phyloP scores from a whole-genome alignment of 2,329 filamentous ascomycete genomes.

The Ustulina deusta region DNA sequence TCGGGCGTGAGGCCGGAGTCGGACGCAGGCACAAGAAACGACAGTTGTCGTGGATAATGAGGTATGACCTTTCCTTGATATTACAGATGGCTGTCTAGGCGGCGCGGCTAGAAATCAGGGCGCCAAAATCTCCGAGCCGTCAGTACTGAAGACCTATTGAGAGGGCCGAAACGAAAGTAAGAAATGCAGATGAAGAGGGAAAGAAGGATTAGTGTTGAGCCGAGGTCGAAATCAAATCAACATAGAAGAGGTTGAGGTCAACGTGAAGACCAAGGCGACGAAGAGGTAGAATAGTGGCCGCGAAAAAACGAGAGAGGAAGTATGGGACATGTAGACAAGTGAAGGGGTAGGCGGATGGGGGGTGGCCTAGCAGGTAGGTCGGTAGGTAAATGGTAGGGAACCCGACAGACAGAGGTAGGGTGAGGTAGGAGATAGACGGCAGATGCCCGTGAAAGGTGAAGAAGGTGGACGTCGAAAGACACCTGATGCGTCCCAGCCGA shows the following conservation, averaged over 20 bases:
- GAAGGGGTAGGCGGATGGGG: not conserved
- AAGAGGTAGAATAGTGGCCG: conserved; percentile 8
- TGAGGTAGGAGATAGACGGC: conserved; percentile 10
- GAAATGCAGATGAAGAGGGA: conserved; percentile 15
- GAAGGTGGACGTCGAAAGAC: conserved; percentile 11
- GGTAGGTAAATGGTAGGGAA: not conserved
- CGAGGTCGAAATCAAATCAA: conserved; percentile 17
- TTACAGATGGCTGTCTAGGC: not conserved
- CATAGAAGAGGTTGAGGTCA: conserved; percentile 8
- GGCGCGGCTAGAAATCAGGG: not conserved
- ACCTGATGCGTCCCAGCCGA: conserved; percentile 19
- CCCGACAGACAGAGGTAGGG: not conserved
- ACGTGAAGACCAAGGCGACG: conserved; percentile 6
- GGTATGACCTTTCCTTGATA: not conserved
- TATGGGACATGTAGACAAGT: conserved; percentile 3
- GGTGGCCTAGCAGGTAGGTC: conserved; percentile 4
- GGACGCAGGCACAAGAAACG: not conserved
- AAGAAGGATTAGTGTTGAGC: conserved; percentile 13
- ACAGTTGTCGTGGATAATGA: conserved; percentile 12
- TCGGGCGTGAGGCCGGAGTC: not conserved
- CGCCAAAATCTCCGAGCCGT: not conserved
- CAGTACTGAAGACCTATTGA: not conserved
- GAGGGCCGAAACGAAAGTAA: not conserved
- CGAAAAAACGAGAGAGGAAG: conserved; percentile 21
- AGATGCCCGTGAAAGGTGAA: conserved; percentile 9